phyloP scores from a whole-genome alignment of 148 eudicot species.

The Persicaria tinctoria region DNA sequence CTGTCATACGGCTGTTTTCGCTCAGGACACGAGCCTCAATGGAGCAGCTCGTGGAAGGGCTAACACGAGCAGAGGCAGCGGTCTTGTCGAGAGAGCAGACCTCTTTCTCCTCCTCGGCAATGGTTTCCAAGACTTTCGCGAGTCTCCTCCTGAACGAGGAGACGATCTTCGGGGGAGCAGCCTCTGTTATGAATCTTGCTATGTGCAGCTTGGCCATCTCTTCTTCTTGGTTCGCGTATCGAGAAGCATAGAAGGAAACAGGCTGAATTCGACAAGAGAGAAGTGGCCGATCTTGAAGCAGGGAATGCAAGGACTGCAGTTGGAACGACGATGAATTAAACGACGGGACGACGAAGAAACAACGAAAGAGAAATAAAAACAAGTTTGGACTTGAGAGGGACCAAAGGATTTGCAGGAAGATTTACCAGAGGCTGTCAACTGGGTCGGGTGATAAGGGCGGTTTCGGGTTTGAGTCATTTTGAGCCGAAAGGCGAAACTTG shows the following conservation, averaged over 20 bases:
- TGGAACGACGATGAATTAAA: neutral
- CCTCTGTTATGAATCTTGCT: neutral
- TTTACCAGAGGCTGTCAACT: too few species aligned
- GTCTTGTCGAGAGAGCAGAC: neutral
- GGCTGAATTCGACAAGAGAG: neutral
- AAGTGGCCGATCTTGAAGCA: neutral
- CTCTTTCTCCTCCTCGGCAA: slow-evolving; percentile 2
- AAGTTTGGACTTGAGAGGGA: too few species aligned
- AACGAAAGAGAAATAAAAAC: too few species aligned
- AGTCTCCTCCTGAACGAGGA: neutral
- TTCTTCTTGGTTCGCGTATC: neutral
- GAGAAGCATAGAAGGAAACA: neutral
- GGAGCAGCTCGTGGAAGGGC: too few species aligned
- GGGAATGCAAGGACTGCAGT: neutral
- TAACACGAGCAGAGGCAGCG: neutral
- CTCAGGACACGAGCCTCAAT: neutral
- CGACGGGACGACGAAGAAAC: neutral
- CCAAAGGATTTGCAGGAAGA: too few species aligned
- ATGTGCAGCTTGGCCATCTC: neutral
- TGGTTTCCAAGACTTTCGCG: neutral
- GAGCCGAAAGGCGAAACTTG: too few species aligned
- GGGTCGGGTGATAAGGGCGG: too few species aligned
- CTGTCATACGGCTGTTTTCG: neutral
- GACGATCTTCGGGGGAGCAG: neutral
- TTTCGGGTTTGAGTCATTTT: too few species aligned